Evolutionary conservation across 2,329 filamentous ascomycete genomes (phyloP).

Genomic region (Zymoseptoria crescenta): DNA sequence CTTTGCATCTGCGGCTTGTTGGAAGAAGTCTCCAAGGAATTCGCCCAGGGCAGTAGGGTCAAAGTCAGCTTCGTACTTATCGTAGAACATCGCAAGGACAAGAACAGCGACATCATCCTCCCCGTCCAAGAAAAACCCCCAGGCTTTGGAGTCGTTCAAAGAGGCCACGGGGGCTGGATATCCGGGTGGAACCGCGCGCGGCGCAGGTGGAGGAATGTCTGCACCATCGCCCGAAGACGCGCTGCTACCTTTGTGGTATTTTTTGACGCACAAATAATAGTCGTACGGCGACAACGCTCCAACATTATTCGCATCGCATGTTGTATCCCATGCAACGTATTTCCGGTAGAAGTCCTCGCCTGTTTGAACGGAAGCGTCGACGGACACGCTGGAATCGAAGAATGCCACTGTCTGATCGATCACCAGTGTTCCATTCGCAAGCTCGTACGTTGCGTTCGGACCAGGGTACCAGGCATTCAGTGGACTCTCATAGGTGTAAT

Average conservation of each 20-base stretch:
- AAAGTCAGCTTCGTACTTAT: not conserved
- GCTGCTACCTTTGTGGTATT: not conserved
- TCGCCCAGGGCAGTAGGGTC: not conserved
- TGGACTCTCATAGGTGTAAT: not conserved
- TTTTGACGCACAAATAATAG: not conserved
- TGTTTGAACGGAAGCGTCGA: not conserved
- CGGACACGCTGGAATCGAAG: not conserved
- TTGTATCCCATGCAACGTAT: not conserved
- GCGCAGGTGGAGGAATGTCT: not conserved
- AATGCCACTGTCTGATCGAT: not conserved
- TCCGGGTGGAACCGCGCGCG: not conserved
- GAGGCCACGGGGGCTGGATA: not conserved
- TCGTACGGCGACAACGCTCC: not conserved
- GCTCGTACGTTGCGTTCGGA: not conserved
- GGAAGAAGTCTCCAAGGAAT: not conserved
- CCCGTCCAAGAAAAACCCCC: not conserved
- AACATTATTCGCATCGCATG: not conserved
- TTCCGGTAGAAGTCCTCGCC: not conserved
- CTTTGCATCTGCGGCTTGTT: not conserved
- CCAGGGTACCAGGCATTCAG: not conserved
- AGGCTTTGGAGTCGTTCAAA: not conserved
- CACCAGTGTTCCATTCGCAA: not conserved
- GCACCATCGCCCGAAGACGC: not conserved
- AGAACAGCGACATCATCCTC: not conserved
- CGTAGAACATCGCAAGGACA: not conserved